Evolutionary conservation across 2,329 filamentous ascomycete species (phyloP).

Genomic region (Aspergillus hortae): DNA sequence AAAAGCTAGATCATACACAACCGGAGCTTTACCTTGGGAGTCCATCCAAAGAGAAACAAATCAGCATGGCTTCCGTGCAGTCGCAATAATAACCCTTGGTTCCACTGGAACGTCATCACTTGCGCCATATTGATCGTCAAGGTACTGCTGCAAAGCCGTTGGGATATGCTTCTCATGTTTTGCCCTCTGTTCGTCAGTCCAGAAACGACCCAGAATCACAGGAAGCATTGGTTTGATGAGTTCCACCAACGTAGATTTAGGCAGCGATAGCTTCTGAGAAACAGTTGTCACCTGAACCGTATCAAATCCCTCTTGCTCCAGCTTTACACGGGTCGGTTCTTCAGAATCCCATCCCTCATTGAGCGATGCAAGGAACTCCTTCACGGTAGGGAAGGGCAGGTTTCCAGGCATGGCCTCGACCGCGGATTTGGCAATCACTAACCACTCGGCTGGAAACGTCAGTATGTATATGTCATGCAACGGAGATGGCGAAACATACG

Average conservation of each 20-base stretch:
- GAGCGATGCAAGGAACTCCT: constrained; percentile 17
- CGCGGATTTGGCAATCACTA: constrained; percentile 20
- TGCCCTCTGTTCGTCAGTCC: constrained; percentile 26
- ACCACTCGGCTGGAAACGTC: constrained; percentile 24
- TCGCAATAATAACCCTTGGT: constrained; percentile 29
- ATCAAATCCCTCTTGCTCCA: constrained; percentile 21
- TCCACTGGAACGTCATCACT: constrained; percentile 20
- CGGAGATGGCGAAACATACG: constrained; percentile 15
- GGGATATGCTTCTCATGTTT: constrained; percentile 16
- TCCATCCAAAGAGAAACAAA: neutral
- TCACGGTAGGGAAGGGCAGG: constrained; percentile 21
- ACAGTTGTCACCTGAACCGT: constrained; percentile 20
- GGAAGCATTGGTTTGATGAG: constrained; percentile 19
- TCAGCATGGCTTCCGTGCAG: constrained; percentile 22
- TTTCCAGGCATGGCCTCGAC: constrained; percentile 23
- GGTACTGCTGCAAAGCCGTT: constrained; percentile 20
- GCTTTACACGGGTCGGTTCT: constrained; percentile 17
- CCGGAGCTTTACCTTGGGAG: too few species aligned
- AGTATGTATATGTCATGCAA: neutral
- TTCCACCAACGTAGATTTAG: constrained; percentile 18
- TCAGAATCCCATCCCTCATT: constrained; percentile 23
- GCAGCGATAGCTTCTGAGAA: constrained; percentile 10
- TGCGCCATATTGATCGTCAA: constrained; percentile 22
- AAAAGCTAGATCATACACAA: too few species aligned
- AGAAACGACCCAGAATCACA: constrained; percentile 22